A percentile compares a stretch with the other conserved stretches of the same genome.
phyloP scores from a whole-genome alignment of 139 green algal genomes.

The Penium margaritaceum region DNA sequence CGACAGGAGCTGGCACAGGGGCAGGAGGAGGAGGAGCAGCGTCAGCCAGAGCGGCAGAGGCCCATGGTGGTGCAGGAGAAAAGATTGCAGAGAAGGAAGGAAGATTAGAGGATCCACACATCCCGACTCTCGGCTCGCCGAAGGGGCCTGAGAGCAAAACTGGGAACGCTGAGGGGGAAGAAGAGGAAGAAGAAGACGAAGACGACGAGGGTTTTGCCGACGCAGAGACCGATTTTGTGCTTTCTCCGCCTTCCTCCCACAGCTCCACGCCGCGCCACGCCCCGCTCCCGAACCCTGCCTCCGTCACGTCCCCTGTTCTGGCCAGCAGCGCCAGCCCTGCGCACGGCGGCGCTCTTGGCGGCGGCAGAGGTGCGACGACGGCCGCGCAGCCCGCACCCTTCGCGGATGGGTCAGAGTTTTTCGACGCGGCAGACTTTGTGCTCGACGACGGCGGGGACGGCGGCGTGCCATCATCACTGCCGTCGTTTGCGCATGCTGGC shows the following conservation, averaged over 20 bases:
- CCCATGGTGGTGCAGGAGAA: too few relatives aligned
- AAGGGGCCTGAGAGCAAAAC: too few relatives aligned
- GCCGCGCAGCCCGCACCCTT: not conserved
- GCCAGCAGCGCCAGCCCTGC: not conserved
- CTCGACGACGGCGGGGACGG: slow-evolving; percentile 7
- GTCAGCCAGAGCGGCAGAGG: not conserved
- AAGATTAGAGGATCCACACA: too few relatives aligned
- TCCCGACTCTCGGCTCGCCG: too few relatives aligned
- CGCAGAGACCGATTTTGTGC: slow-evolving; percentile 26
- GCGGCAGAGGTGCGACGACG: too few relatives aligned
- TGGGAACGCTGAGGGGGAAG: not conserved
- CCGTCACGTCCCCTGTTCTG: too few relatives aligned
- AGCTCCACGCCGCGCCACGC: slow-evolving; percentile 5
- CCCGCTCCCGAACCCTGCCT: not conserved
- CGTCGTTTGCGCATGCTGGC: slow-evolving; percentile 8
- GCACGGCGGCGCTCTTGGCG: too few relatives aligned
- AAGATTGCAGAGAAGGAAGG: too few relatives aligned
- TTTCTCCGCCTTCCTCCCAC: slow-evolving; percentile 15
- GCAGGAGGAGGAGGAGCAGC: not conserved
- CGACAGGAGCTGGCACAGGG: too few relatives aligned
- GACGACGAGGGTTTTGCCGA: slow-evolving; percentile 55
- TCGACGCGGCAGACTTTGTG: not conserved
- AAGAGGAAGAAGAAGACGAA: slow-evolving; percentile 3
- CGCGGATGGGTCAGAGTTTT: not conserved
- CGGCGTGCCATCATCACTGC: not conserved